phyloP scores from a whole-genome alignment of 331 rosid genomes.

The Phaseolus coccineus region DNA sequence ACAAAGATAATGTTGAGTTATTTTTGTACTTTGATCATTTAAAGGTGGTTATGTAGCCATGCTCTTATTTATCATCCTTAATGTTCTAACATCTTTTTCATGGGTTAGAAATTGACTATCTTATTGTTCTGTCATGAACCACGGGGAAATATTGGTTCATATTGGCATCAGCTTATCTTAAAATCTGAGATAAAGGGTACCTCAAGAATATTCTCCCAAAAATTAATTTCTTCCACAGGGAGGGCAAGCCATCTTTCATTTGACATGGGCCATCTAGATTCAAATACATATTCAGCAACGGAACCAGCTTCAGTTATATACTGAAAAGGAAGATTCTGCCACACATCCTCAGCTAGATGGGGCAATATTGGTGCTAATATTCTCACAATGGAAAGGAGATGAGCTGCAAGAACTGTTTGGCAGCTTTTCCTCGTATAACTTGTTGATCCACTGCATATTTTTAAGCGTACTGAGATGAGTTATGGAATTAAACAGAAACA shows the following conservation, averaged over 20 bases:
- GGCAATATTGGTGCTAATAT: slow-evolving; percentile 94
- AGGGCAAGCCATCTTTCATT: slow-evolving; percentile 79
- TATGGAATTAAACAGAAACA: slow-evolving; percentile 26
- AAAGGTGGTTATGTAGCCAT: slow-evolving; percentile 10
- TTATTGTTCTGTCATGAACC: slow-evolving; percentile 11
- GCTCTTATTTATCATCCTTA: slow-evolving; percentile 11
- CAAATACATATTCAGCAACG: slow-evolving; percentile 81
- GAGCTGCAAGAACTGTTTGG: slow-evolving; percentile 94
- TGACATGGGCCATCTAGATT: slow-evolving; percentile 89
- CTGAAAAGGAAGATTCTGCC: slow-evolving; percentile 97
- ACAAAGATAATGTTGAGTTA: slow-evolving; percentile 15
- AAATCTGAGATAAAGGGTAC: slow-evolving; percentile 41
- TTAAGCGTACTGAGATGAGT: slow-evolving; percentile 22
- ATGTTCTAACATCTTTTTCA: neutral
- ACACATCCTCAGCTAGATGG: slow-evolving; percentile 97
- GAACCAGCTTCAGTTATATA: slow-evolving; percentile 70
- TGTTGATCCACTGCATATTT: slow-evolving; percentile 72
- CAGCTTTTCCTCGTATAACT: slow-evolving; percentile 94
- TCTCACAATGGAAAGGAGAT: slow-evolving; percentile 78
- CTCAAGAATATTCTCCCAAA: slow-evolving; percentile 93
- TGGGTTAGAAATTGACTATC: neutral
- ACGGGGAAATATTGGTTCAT: slow-evolving; percentile 16
- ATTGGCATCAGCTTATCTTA: slow-evolving; percentile 5
- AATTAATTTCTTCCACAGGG: slow-evolving; percentile 72
- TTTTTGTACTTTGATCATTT: slow-evolving; percentile 17